Evolutionary conservation across 169 alveolate species (phyloP), one percentile per base, ranked within the genome.

Genomic region (Plasmodium chabaudi): DNA sequence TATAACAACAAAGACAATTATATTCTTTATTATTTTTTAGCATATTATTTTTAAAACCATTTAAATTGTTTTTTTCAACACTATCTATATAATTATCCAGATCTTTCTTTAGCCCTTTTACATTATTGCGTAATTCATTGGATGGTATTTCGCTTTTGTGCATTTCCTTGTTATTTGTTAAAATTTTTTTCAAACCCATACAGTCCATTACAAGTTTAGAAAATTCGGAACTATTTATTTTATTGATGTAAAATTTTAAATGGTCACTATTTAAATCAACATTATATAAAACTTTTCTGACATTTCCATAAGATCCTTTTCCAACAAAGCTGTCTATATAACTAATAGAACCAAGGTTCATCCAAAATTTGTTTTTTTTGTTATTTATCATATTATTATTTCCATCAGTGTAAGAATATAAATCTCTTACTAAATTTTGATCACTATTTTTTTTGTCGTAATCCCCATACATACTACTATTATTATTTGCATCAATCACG

Each of bases 201-300:
- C 63, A 72, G 2, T 72, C 44, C 15, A 55, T 57, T 56, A 72
- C 25, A 9, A 79, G 51, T n/a, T 67, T 68, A 39, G 34, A 25
- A 79, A 79, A 79, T 17, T 79, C 72, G 42, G 46, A 21, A 79
- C 71, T 68, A 12, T 51, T 79, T 55, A 79, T 67, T 70, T 79
- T 79, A 71, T 79, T 71, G 42, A 79, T 56, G 49, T 79, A 79
- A 79, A 79, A 79, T 79, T 79, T 64, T 65, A 79, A 67, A 59
- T 79, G 51, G 44, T 79, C 60, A 12, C 12, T 9, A 47, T 79
- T 79, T n/a, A 65, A 21, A 27, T 79, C 84, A 13, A 79, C 47
- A 70, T 79, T 67, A 47, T 79, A 79, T 49, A 79, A 79, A 79
- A 71, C 89, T 19, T 79, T 79, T 59, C 89, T 65, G 27, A 79